Evolutionary conservation across 148 eudicot species (phyloP).

Genomic region (Chenopodium quinoa): DNA sequence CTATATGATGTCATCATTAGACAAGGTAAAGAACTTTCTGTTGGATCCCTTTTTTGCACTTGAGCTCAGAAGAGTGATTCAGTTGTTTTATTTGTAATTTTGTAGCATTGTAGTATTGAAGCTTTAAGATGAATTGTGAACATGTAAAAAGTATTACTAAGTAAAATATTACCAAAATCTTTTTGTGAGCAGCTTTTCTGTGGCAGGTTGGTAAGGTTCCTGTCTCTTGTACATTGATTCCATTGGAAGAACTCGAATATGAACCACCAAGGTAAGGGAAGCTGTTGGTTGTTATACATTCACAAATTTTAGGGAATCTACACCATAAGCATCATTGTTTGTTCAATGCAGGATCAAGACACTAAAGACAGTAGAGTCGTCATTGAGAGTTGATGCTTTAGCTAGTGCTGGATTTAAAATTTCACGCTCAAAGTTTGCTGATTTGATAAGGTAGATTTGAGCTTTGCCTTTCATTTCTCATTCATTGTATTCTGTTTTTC

Average conservation of each 20-base stretch:
- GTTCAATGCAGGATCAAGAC: constrained; percentile 54
- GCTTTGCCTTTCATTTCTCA: not conserved
- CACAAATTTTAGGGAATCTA: not conserved
- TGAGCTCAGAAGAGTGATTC: not conserved
- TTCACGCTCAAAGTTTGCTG: constrained; percentile 80
- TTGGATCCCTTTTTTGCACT: not conserved
- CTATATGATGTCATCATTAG: constrained; percentile 61
- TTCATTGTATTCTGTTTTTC: not conserved
- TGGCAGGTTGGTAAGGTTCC: constrained; percentile 83
- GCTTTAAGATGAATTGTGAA: not conserved
- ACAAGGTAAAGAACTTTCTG: constrained; percentile 52
- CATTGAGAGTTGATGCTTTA: constrained; percentile 78
- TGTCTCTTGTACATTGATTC: constrained; percentile 68
- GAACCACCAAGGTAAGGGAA: constrained; percentile 72
- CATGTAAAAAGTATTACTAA: not conserved
- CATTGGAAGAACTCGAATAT: constrained; percentile 72
- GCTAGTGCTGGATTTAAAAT: constrained; percentile 96
- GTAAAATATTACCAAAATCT: not conserved
- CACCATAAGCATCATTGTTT: constrained; percentile 11
- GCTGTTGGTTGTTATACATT: not conserved
- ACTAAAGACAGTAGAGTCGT: constrained; percentile 79
- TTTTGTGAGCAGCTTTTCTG: constrained; percentile 20
- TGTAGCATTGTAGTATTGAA: not conserved
- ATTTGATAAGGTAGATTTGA: constrained; percentile 60
- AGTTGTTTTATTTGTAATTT: not conserved